phyloP scores from a whole-genome alignment of 768 basidiomycete species.

The Suillus subaureus region DNA sequence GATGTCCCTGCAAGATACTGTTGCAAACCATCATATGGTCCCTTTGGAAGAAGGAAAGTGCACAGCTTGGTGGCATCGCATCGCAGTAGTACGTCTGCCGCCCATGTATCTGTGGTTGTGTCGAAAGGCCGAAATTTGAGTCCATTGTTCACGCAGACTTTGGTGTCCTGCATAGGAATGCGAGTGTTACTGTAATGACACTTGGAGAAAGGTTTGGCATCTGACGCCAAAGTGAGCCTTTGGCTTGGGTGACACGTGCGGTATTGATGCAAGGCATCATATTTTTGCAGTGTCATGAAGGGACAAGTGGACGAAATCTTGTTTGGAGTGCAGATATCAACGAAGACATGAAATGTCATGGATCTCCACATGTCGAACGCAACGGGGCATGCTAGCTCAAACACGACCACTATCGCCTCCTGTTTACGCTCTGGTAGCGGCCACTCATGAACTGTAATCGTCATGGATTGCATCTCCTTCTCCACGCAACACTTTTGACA shows the following conservation, averaged over 20 bases:
- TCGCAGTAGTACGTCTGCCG: too few species aligned
- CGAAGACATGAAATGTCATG: slow-evolving; percentile 40
- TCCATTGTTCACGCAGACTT: slow-evolving; percentile 37
- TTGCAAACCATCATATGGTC: slow-evolving; percentile 39
- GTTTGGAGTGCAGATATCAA: slow-evolving; percentile 34
- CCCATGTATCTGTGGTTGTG: slow-evolving; percentile 16
- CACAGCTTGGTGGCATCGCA: slow-evolving; percentile 19
- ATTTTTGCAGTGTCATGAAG: slow-evolving; percentile 20
- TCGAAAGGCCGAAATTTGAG: slow-evolving; percentile 36
- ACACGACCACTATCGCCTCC: slow-evolving; percentile 36
- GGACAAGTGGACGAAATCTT: slow-evolving; percentile 1
- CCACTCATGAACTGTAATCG: slow-evolving; percentile 46
- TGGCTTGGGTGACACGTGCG: slow-evolving; percentile 19
- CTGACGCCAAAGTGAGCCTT: slow-evolving; percentile 25
- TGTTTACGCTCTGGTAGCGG: slow-evolving; percentile 38
- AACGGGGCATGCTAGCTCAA: slow-evolving; percentile 44
- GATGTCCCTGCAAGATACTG: slow-evolving; percentile 37
- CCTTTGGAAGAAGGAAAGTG: slow-evolving; percentile 33
- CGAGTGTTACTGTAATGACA: slow-evolving; percentile 16
- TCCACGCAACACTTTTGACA: slow-evolving; percentile 36
- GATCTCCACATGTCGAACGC: slow-evolving; percentile 47
- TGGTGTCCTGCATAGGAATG: slow-evolving; percentile 19
- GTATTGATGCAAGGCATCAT: slow-evolving; percentile 17
- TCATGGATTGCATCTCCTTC: slow-evolving; percentile 20
- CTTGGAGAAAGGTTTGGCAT: slow-evolving; percentile 23